These are phyloP conservation scores for Porodaedalea pini DNA, from an alignment of 1,284 basidiomycete species.

Conservation along the genomic window DNA sequence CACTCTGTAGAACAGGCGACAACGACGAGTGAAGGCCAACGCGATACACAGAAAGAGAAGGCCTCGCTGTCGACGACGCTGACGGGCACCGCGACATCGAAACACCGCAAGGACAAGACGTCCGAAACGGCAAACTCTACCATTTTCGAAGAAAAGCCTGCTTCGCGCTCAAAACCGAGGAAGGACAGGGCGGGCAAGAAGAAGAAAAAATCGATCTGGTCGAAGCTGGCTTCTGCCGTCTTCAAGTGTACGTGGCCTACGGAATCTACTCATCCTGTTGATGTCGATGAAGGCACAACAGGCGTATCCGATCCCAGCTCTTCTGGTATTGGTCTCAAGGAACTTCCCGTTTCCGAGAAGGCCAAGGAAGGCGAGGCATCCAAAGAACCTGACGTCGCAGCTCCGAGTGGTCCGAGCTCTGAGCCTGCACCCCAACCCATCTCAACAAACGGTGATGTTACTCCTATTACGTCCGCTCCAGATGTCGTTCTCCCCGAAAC, in stretches of 20 bases:
- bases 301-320: conserved; percentile 19
- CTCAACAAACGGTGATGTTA: conserved; percentile 11
- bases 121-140: conserved; percentile 34
- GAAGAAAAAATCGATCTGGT: conserved; percentile 19
- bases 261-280: conserved; percentile 35
- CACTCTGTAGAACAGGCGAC: conserved; percentile 18
- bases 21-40: conserved; percentile 3
- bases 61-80: conserved; percentile 41
- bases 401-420: conserved; percentile 13
- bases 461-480: conserved; percentile 16
- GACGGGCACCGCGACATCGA: conserved; percentile 32
- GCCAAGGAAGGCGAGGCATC: conserved; percentile 18
- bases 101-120: conserved; percentile 36
- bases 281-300: conserved; percentile 28
- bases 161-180: conserved; percentile 4
- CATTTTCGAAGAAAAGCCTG: conserved; percentile 31
- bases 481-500: conserved; percentile 23
- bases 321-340: conserved; percentile 6
- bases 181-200: conserved; percentile 8
- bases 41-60: conserved; percentile 37
- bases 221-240: conserved; percentile 18
- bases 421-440: conserved; percentile 8
- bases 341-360: conserved; percentile 18
- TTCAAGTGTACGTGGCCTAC: conserved; percentile 40
- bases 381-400: conserved; percentile 17